These are phyloP conservation scores for Dichotomopilus funicola DNA, from an alignment of 2,329 filamentous ascomycete genomes.

Conservation along the genomic window DNA sequence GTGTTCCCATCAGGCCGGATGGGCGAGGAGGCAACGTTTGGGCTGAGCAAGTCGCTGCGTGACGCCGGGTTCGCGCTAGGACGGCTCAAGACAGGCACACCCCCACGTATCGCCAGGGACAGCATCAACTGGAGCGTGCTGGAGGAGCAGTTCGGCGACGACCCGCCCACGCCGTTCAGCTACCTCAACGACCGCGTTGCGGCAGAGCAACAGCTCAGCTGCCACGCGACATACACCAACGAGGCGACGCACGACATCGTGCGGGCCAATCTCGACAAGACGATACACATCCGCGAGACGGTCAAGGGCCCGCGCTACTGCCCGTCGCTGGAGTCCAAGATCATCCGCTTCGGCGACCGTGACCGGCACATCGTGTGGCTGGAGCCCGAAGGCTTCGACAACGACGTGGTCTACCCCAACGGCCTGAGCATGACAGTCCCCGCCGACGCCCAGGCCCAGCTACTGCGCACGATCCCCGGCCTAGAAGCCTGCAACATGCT, in stretches of 20 bases:
- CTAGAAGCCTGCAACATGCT: conserved; percentile 87
- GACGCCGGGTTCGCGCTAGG: conserved; percentile 87
- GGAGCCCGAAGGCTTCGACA: conserved; percentile 91
- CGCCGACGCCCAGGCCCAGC: conserved; percentile 73
- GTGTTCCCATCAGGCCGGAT: conserved; percentile 82
- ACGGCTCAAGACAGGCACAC: conserved; percentile 90
- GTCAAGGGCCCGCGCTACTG: conserved; percentile 94
- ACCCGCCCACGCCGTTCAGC: conserved; percentile 84
- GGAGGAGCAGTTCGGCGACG: conserved; percentile 70
- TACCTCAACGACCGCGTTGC: conserved; percentile 75
- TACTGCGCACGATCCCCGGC: conserved; percentile 81
- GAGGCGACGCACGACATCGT: conserved; percentile 74
- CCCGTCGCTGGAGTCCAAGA: conserved; percentile 88
- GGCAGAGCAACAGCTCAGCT: conserved; percentile 76
- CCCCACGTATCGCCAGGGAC: conserved; percentile 73
- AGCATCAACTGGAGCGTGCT: conserved; percentile 74
- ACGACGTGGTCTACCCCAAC: conserved; percentile 87
- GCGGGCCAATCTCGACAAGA: conserved; percentile 85
- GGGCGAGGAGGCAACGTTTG: conserved; percentile 88
- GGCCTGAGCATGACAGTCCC: conserved; percentile 97
- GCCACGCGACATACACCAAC: conserved; percentile 84
- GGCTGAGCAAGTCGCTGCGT: conserved; percentile 80
- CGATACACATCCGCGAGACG: conserved; percentile 90
- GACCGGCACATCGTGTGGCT: conserved; percentile 87
- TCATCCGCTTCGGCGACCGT: conserved; percentile 80